Evolutionary conservation across 306 rosid genomes (phyloP).

Genomic region (Morella rubra): DNA sequence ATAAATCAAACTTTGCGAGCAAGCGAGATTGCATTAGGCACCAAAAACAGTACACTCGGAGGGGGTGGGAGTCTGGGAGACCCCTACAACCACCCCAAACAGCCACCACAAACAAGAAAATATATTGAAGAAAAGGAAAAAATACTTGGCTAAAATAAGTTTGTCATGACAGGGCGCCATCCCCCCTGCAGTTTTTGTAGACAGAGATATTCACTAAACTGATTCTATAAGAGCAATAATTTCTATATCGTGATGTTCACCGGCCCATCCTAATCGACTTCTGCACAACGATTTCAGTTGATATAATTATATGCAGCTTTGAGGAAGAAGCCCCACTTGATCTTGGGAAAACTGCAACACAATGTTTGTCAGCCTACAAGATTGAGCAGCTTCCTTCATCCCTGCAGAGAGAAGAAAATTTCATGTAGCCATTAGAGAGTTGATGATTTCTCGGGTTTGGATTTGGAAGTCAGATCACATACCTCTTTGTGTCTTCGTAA

Average conservation of each 20-base stretch:
- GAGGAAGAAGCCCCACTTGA: neutral
- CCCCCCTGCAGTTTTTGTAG: too few relatives aligned
- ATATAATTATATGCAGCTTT: neutral
- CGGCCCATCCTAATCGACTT: neutral
- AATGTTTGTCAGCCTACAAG: slow-evolving; percentile 41
- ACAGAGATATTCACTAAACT: neutral
- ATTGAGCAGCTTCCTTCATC: slow-evolving; percentile 57
- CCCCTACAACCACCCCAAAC: too few relatives aligned
- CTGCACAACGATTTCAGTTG: neutral
- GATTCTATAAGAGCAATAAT: neutral
- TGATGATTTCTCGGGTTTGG: neutral
- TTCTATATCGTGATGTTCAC: neutral
- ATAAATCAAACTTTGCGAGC: too few relatives aligned
- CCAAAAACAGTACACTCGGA: too few relatives aligned
- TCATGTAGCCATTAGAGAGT: neutral
- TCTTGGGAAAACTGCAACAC: neutral
- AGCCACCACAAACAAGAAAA: too few relatives aligned
- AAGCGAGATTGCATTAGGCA: too few relatives aligned
- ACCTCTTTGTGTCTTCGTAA: slow-evolving; percentile 58
- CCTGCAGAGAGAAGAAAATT: slow-evolving; percentile 34
- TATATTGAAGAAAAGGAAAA: too few relatives aligned
- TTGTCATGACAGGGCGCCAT: neutral
- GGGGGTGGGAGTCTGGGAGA: too few relatives aligned
- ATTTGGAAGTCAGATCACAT: slow-evolving; percentile 2
- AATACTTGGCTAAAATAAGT: neutral